Conservation (phyloP, 805 yeast genomes). For the Candida lessepsii region DNA sequence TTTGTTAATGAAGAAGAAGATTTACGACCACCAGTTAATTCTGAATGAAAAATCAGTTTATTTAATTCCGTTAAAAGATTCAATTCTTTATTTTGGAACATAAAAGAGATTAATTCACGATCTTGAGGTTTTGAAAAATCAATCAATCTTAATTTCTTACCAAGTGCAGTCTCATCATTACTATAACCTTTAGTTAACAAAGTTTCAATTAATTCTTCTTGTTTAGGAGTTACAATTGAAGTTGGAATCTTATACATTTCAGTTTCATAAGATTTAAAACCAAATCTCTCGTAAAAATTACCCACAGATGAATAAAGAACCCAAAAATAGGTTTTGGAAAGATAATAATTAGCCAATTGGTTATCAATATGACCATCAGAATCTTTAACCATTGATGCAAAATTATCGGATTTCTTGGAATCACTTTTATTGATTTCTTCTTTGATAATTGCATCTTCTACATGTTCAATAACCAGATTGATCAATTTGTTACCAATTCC, state of each 20-base stretch:
- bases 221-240: slow-evolving; percentile 16
- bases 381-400: slow-evolving; percentile 30
- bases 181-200: slow-evolving; percentile 16
- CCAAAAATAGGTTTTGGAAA: slow-evolving; percentile 39
- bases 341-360: slow-evolving; percentile 31
- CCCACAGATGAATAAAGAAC: slow-evolving; percentile 73
- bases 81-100: slow-evolving; percentile 35
- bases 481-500: slow-evolving; percentile 32
- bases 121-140: slow-evolving; percentile 24
- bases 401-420: slow-evolving; percentile 26
- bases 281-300: slow-evolving; percentile 61
- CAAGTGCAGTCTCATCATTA: slow-evolving; percentile 15
- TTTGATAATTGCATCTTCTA: slow-evolving; percentile 30
- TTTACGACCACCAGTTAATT: slow-evolving; percentile 28
- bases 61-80: slow-evolving; percentile 37
- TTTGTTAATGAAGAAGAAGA: slow-evolving; percentile 35
- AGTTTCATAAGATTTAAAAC: slow-evolving; percentile 44
- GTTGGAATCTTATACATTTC: slow-evolving; percentile 35
- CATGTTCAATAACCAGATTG: slow-evolving; percentile 25
- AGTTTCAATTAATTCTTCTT: slow-evolving; percentile 21
- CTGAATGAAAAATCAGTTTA: slow-evolving; percentile 32
- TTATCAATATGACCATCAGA: slow-evolving; percentile 29
- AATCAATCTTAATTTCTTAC: slow-evolving; percentile 31
- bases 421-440: slow-evolving; percentile 24
- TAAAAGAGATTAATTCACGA: slow-evolving; percentile 26